These are phyloP conservation scores for Xerocomus nothofagi DNA, from an alignment of 1,284 basidiomycete genomes.

Conservation along the genomic window DNA sequence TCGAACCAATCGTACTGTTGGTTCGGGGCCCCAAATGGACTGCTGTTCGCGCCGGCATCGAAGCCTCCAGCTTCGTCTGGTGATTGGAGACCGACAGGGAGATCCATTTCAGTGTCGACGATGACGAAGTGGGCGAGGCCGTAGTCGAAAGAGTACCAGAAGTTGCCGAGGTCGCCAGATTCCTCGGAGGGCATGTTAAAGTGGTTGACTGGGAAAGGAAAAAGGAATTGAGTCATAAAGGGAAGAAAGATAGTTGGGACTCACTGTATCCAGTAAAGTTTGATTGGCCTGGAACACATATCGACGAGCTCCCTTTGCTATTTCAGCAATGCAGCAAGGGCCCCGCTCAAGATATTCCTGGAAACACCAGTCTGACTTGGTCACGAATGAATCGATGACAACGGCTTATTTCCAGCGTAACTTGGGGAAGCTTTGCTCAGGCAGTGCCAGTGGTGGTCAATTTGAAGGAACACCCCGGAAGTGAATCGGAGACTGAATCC, in stretches of 20 bases:
- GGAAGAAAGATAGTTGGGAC: no score
- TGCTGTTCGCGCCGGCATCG: constrained; percentile 19
- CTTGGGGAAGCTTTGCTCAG: no score
- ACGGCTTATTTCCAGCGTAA: no score
- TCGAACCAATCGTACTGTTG: constrained; percentile 32
- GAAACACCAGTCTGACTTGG: no score
- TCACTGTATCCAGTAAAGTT: constrained; percentile 34
- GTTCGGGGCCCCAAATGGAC: constrained; percentile 29
- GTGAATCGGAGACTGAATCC: no score
- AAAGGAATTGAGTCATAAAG: no score
- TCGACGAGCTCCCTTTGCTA: no score
- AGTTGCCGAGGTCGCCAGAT: constrained; percentile 30
- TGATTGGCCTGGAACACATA: constrained; percentile 28
- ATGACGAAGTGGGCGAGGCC: constrained; percentile 30
- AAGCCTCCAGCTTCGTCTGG: constrained; percentile 22
- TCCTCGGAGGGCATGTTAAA: constrained; percentile 31
- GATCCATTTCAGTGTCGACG: constrained; percentile 26
- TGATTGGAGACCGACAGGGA: constrained; percentile 25
- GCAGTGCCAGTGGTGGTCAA: no score
- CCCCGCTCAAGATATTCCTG: no score
- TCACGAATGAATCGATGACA: no score
- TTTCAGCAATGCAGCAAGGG: no score
- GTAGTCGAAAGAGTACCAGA: constrained; percentile 35
- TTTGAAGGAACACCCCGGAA: no score
- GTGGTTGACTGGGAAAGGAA: constrained; percentile 24